Base-by-base conservation (phyloP, 306 rosid species). In the Dalbergia cultrata region DNA sequence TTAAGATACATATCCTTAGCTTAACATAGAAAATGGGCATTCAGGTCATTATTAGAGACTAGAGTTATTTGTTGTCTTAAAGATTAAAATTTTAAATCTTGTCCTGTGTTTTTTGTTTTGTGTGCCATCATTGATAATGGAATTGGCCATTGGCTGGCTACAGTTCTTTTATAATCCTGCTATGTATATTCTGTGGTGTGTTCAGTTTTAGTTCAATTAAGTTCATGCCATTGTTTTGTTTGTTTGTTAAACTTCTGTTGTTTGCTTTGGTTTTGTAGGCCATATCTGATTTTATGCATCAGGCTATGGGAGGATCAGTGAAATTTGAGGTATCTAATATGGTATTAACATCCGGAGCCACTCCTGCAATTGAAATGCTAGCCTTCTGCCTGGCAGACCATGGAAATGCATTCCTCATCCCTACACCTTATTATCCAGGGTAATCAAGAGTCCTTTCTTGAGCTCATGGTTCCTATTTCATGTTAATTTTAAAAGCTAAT, bases 351-450 rank as follows among this genome's bases (percentile, higher is more conserved):
- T 81, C 93, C 12, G 99, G 98, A 44, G 98, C 96, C 50, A 93
- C 98, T 47, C 89, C 99, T 18, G 98, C 98, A 1, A 80, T 91
- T 56, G 99, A 95, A 82, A 86, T 91, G 31, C 83, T 93, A n/a
- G 82, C 94, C 87, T 93, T 93, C 89, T 95, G 99, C 90, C 84
- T 95, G 81, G 99, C 99, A 34, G 98, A 95, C 82, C 92, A 75
- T n/a, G 98, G 99, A 79, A 91, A 85, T 85, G 99, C 97, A 44
- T 83, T 95, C 86, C 99, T 95, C 56, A 89, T 95, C 69, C 98
- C 99, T 67, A 85, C 99, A 7, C 99, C 99, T 17, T 93, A 91
- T 81, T 93, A 93, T 89, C 94, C 99, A 0, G 99, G 99, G 98
- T 95, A 26, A 26, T 26, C 41, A 1, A 35, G 14, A 4, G 6